Conservation (phyloP, 768 basidiomycete species). For the Infundibulicybe gibba region DNA sequence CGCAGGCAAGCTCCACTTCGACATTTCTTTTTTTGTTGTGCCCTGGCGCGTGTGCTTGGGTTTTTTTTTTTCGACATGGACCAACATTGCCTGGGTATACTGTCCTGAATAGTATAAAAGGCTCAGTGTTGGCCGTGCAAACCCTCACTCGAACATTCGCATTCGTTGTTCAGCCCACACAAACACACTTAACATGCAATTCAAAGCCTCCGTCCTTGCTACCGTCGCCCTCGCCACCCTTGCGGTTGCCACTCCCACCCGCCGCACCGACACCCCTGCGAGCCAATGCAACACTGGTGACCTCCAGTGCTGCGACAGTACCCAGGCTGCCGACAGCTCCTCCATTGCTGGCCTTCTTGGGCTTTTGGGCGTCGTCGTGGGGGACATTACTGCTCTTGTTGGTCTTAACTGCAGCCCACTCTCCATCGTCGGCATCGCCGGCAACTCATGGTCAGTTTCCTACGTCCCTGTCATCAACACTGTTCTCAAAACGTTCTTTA, state of each 20-base stretch:
- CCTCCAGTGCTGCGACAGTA: background rate
- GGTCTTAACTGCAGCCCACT: background rate
- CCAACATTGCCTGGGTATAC: no score
- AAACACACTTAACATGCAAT: no score
- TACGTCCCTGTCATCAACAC: background rate
- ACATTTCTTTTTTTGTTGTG: no score
- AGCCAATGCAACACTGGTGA: background rate
- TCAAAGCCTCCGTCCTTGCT: conserved; percentile 3
- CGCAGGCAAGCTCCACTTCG: no score
- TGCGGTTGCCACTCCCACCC: conserved; percentile 17
- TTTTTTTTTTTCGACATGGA: no score
- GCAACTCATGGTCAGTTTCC: background rate
- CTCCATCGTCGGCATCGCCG: background rate
- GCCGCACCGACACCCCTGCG: conserved; percentile 1
- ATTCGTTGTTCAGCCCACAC: no score
- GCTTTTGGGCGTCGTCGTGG: background rate
- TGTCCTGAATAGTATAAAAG: no score
- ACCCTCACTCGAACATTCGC: no score
- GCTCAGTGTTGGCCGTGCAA: no score
- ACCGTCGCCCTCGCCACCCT: conserved; percentile 12
- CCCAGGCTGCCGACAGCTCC: background rate
- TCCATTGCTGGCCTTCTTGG: background rate
- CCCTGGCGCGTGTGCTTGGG: no score
- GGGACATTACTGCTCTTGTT: background rate
- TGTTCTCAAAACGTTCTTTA: background rate